Evolutionary conservation across 2,329 filamentous ascomycete genomes (phyloP), one percentile per base, ranked within the genome.

Genomic region (Neophaeococcomyces aloes): DNA sequence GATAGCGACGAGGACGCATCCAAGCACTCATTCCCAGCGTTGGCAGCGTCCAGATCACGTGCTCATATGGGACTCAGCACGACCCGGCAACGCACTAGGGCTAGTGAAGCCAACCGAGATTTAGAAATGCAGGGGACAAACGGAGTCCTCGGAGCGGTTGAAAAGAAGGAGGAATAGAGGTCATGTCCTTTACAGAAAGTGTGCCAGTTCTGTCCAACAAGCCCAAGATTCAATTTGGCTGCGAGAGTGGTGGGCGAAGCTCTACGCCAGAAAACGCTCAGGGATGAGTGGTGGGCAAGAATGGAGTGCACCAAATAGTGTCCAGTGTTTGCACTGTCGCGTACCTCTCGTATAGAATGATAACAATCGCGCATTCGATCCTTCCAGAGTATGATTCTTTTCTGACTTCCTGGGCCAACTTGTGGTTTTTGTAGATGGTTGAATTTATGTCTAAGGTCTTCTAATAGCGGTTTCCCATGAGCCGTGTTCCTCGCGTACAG

Each of bases 11-110:
- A 31, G 4, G 29, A 43, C 19, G 41, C 38, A n/a, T 51, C 53
- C 1, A 43, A 49, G n/a, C 33, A 45, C 38, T 33, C 41, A 11
- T 48, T 55, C 44, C 42, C 42, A 8, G 53, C 53, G 7, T 38
- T 55, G 10, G 48, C 53, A 29, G 53, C 53, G 6, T 52, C 49
- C 11, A 43, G 53, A 36, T 51, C 47, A 17, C 45, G 44, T 29
- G 51, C 47, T 21, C 51, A 55, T 21, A 17, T 21, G 3, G 39
- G 17, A 14, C 21, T 30, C 5, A 34, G 18, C 21, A 27, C 30
- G 3, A 29, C 30, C n/a, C 17, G 39, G n/a, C 39, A 42, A 23
- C 33, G 39, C n/a, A 42, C 39, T 27, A 42, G 35, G n/a, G 39
- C 31, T 15, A 42, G 30, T n/a, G 15, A 15, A 13, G 17, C 30